Evolutionary conservation across 1,284 basidiomycete species (phyloP), one percentile per base, ranked within the genome.

Genomic region (Leccinum subrobustum): DNA sequence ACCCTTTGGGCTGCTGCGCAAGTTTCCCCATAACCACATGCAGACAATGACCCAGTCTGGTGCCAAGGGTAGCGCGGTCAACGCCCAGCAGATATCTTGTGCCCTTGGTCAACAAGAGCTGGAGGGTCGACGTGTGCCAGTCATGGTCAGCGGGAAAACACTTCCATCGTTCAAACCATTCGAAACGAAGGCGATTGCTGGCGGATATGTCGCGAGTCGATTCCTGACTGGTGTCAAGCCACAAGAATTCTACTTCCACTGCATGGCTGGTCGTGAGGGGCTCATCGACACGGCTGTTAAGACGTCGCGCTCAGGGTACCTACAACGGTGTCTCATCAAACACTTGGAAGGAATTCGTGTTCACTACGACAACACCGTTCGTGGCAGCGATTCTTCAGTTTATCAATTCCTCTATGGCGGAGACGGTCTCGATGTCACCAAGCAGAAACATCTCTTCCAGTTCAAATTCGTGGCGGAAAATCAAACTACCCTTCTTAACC

Each of bases 221-320:
- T 99, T 99, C 86, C 85, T 99, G 81, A 99, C 97, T 18, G 97
- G 97, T 62, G 91, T 99, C 73, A 93, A 92, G 65, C 97, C 97
- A 0, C 97, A 99, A 75, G 97, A 99, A 76, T 99, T 98, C 79
- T 99, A 98, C 80, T 99, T 99, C 85, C 97, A 99, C 79, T 98
- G 97, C 76, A 99, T 99, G 97, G 96, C 97, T 62, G 97, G 97
- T 58, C 89, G 97, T 69, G n/a, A n/a, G n/a, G n/a, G n/a, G n/a
- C n/a, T n/a, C n/a, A n/a, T n/a, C n/a, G n/a, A n/a, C n/a, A n/a
- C n/a, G n/a, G n/a, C n/a, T n/a, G n/a, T n/a, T n/a, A n/a, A n/a
- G n/a, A n/a, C n/a, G n/a, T n/a, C n/a, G n/a, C n/a, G n/a, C n/a
- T n/a, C n/a, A n/a, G n/a, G n/a, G n/a, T n/a, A n/a, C n/a, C n/a